Evolutionary conservation across 2,329 filamentous ascomycete species (phyloP).

Genomic region (Diaporthe capsici): DNA sequence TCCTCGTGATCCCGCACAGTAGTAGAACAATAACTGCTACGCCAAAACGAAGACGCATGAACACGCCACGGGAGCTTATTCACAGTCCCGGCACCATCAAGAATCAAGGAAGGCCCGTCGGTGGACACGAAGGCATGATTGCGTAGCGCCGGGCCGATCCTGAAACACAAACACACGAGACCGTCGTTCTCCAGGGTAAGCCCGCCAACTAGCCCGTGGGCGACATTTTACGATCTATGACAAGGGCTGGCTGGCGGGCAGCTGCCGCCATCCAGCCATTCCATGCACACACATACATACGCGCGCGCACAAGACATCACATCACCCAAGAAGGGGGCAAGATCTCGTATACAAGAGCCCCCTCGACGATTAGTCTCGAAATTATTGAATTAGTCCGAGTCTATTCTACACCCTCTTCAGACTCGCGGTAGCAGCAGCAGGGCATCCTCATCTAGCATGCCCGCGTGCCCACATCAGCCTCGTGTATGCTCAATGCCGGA

Average conservation of each 20-base stretch:
- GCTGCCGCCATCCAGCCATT: background rate
- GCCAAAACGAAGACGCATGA: background rate
- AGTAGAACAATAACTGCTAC: too few relatives aligned
- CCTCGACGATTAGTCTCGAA: background rate
- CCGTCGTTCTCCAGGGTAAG: background rate
- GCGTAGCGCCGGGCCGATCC: constrained; percentile 7
- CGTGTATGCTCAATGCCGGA: background rate
- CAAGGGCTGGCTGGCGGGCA: too few relatives aligned
- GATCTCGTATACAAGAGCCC: background rate
- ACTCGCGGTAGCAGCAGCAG: constrained; percentile 4
- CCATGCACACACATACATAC: background rate
- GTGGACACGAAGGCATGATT: background rate
- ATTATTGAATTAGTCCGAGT: constrained; percentile 22
- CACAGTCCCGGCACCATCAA: background rate
- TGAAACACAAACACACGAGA: constrained; percentile 5
- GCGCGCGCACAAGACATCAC: background rate
- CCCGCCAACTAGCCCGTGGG: background rate
- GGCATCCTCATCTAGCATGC: background rate
- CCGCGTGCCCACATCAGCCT: background rate
- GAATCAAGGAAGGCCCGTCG: background rate
- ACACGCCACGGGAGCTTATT: background rate
- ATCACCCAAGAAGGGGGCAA: background rate
- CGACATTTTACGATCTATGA: background rate
- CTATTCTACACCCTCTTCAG: constrained; percentile 8
- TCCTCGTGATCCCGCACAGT: too few relatives aligned